A percentile compares a stretch with the other conserved stretches of the same genome.
Conservation (phyloP, 2,329 filamentous ascomycete genomes). For the Colletotrichum endophyticum region DNA sequence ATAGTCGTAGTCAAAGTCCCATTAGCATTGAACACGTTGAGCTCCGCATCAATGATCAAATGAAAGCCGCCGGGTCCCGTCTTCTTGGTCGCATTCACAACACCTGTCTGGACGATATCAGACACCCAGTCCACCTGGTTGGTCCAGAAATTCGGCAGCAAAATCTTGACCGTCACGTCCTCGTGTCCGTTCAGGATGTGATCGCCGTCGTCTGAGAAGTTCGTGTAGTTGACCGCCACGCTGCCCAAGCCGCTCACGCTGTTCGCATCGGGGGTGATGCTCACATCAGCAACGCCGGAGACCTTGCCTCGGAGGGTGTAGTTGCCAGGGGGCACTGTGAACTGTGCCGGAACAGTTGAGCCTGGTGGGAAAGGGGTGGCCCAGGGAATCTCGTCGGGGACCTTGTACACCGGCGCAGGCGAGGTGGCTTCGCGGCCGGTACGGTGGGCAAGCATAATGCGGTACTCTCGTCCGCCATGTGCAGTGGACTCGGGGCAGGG, state of each 20-base stretch:
- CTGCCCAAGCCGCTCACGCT: slow-evolving; percentile 24
- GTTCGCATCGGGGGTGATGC: slow-evolving; percentile 9
- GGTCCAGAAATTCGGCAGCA: slow-evolving; percentile 22
- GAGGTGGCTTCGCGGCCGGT: slow-evolving; percentile 32
- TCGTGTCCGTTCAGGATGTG: slow-evolving; percentile 38
- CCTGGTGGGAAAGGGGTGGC: slow-evolving; percentile 34
- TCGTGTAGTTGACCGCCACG: slow-evolving; percentile 36
- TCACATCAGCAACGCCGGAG: slow-evolving; percentile 25
- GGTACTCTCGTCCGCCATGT: slow-evolving; percentile 38
- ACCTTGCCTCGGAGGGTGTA: slow-evolving; percentile 26
- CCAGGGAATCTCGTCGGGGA: slow-evolving; percentile 37
- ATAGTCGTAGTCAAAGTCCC: slow-evolving; percentile 42
- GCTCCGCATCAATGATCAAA: slow-evolving; percentile 38
- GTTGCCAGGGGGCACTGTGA: not conserved
- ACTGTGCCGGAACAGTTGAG: not conserved
- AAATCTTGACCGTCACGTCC: slow-evolving; percentile 30
- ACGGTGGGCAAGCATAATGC: slow-evolving; percentile 46
- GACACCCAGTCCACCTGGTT: slow-evolving; percentile 41
- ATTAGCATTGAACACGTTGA: slow-evolving; percentile 43
- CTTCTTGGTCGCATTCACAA: slow-evolving; percentile 33
- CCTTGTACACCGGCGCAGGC: slow-evolving; percentile 23
- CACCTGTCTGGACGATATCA: slow-evolving; percentile 37
- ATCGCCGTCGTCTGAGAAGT: slow-evolving; percentile 39
- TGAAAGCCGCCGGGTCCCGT: slow-evolving; percentile 43
- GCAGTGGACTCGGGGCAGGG: slow-evolving; percentile 43